phyloP scores from a whole-genome alignment of 495 filamentous ascomycete species.

The Acidomyces sp. region DNA sequence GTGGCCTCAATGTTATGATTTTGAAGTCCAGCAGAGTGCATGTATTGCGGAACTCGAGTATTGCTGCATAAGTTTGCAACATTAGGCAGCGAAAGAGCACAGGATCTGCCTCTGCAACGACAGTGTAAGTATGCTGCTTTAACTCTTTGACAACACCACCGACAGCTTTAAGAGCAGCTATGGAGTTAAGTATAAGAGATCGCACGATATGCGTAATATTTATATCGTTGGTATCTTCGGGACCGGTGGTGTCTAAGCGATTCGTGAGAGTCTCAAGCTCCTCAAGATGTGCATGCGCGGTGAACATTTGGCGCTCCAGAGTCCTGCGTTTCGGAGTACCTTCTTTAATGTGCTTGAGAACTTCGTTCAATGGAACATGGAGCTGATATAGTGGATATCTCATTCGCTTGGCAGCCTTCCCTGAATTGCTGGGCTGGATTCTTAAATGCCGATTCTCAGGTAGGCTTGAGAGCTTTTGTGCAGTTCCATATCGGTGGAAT shows the following conservation, averaged over 20 bases:
- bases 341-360: slow-evolving; percentile 43
- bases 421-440: slow-evolving; percentile 44
- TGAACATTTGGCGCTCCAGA: slow-evolving; percentile 66
- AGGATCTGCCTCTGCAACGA: neutral
- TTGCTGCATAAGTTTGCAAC: slow-evolving; percentile 66
- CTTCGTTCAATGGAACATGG: slow-evolving; percentile 56
- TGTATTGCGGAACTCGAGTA: slow-evolving; percentile 57
- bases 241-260: slow-evolving; percentile 1
- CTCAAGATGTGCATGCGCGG: slow-evolving; percentile 52
- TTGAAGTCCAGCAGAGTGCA: slow-evolving; percentile 32
- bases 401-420: slow-evolving; percentile 75
- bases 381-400: slow-evolving; percentile 74
- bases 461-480: slow-evolving; percentile 67
- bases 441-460: slow-evolving; percentile 55
- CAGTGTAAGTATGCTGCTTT: slow-evolving; percentile 1
- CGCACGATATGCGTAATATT: neutral
- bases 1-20: slow-evolving; percentile 17
- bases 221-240: slow-evolving; percentile 1
- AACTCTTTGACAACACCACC: slow-evolving; percentile 8
- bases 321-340: slow-evolving; percentile 54
- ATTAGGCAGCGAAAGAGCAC: slow-evolving; percentile 64
- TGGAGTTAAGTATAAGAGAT: neutral
- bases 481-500: slow-evolving; percentile 36
- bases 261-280: slow-evolving; percentile 12
- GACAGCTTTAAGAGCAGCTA: slow-evolving; percentile 9